phyloP scores from a whole-genome alignment of 306 rosid species.

The Cucumis sativus region DNA sequence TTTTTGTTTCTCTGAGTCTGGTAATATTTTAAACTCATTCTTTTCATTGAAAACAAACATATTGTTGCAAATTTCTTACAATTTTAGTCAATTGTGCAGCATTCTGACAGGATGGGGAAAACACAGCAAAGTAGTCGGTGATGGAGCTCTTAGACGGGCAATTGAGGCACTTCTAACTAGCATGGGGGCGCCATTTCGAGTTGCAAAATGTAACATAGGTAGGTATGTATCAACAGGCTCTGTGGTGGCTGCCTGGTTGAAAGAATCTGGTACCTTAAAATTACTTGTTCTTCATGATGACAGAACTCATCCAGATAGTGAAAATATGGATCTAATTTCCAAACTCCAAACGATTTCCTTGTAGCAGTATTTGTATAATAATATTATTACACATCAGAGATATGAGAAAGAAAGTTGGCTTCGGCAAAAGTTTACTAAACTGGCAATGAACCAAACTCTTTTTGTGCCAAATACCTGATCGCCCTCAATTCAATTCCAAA shows the following conservation, averaged over 20 bases:
- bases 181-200: conserved; percentile 75
- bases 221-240: conserved; percentile 60
- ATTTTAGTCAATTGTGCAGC: conserved; percentile 23
- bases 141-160: conserved; percentile 53
- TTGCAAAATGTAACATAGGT: conserved; percentile 55
- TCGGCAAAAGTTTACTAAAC: neutral
- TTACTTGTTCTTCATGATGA: conserved; percentile 61
- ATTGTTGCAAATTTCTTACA: neutral
- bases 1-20: neutral
- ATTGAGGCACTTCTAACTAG: conserved; percentile 54
- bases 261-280: conserved; percentile 44
- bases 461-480: neutral
- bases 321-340: conserved; percentile 16
- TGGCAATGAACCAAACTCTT: neutral
- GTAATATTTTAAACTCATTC: neutral
- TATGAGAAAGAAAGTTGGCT: neutral
- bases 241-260: conserved; percentile 60
- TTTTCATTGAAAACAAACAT: no score
- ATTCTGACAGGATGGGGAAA: conserved; percentile 98
- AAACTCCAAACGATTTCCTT: conserved; percentile 27
- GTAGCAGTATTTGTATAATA: conserved; percentile 16
- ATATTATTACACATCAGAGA: neutral
- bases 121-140: conserved; percentile 83
- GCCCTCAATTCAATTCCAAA: neutral
- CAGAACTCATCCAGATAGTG: conserved; percentile 21